Conservation (phyloP, 768 basidiomycete genomes). For the Leccinellum albellum region DNA sequence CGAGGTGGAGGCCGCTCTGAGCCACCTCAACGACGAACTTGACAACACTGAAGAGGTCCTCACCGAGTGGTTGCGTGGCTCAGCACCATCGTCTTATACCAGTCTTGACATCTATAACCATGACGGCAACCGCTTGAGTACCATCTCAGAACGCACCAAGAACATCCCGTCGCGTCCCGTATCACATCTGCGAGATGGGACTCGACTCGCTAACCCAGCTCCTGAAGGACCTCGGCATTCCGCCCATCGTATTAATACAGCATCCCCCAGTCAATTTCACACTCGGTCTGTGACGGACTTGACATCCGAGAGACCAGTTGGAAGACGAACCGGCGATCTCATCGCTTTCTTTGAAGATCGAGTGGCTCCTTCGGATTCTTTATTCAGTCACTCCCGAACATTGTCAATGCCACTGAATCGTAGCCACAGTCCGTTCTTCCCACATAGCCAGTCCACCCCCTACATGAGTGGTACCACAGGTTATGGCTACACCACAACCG, state of each 20-base stretch:
- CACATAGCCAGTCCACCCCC: conserved; percentile 39
- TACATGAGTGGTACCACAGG: conserved; percentile 35
- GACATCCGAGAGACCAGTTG: conserved; percentile 40
- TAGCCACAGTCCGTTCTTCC: conserved; percentile 28
- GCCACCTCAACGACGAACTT: conserved; percentile 62
- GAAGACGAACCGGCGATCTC: conserved; percentile 62
- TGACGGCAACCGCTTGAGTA: conserved; percentile 56
- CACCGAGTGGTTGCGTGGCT: conserved; percentile 58
- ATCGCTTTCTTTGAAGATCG: conserved; percentile 71
- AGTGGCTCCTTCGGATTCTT: conserved; percentile 35
- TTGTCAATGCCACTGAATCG: conserved; percentile 47
- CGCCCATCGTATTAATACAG: conserved; percentile 34
- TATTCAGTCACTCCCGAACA: conserved; percentile 48
- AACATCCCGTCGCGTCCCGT: conserved; percentile 56
- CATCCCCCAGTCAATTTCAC: conserved; percentile 42
- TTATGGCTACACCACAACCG: conserved; percentile 34
- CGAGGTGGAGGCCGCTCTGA: conserved; percentile 68
- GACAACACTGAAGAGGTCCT: conserved; percentile 63
- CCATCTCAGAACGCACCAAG: conserved; percentile 77
- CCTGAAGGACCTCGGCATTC: conserved; percentile 49
- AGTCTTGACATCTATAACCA: conserved; percentile 38
- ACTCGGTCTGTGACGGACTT: conserved; percentile 60
- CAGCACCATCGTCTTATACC: conserved; percentile 30
- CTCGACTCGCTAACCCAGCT: conserved; percentile 36
- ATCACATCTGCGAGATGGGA: conserved; percentile 37